Conservation (phyloP, 106 monocot genomes). For the Vanilla planifolia region DNA sequence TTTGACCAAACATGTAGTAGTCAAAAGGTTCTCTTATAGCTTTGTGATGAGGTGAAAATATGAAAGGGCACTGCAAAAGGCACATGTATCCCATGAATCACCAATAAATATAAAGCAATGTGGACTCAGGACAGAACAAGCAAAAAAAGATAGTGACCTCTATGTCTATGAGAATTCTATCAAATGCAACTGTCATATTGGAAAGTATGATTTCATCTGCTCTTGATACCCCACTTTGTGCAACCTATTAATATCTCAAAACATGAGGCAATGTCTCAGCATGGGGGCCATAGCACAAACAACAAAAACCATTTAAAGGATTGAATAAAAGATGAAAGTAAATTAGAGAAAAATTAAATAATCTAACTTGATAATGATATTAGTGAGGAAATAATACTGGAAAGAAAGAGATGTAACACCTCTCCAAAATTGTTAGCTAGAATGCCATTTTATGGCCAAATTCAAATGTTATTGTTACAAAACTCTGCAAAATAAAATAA, state of each 20-base stretch:
- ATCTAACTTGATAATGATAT: background rate
- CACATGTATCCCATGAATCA: background rate
- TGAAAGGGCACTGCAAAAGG: conserved; percentile 70
- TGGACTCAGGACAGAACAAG: background rate
- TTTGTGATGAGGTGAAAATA: conserved; percentile 66
- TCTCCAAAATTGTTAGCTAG: too few relatives aligned
- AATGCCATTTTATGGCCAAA: too few relatives aligned
- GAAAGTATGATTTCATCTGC: conserved; percentile 67
- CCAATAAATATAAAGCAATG: background rate
- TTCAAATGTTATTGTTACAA: too few relatives aligned
- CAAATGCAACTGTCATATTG: conserved; percentile 78
- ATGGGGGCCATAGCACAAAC: background rate
- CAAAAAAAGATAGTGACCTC: conserved; percentile 39
- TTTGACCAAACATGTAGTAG: conserved; percentile 91
- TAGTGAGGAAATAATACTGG: too few relatives aligned
- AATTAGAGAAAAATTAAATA: background rate
- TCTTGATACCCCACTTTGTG: conserved; percentile 55
- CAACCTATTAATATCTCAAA: conserved; percentile 37
- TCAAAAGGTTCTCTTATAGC: conserved; percentile 91
- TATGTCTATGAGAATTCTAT: conserved; percentile 73
- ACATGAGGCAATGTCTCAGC: background rate
- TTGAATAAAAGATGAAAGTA: background rate
- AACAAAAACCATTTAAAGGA: background rate
- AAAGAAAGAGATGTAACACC: too few relatives aligned
- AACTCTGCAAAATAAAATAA: too few relatives aligned